phyloP scores from a whole-genome alignment of 768 basidiomycete genomes.

The Sporobolomyces pararoseus region DNA sequence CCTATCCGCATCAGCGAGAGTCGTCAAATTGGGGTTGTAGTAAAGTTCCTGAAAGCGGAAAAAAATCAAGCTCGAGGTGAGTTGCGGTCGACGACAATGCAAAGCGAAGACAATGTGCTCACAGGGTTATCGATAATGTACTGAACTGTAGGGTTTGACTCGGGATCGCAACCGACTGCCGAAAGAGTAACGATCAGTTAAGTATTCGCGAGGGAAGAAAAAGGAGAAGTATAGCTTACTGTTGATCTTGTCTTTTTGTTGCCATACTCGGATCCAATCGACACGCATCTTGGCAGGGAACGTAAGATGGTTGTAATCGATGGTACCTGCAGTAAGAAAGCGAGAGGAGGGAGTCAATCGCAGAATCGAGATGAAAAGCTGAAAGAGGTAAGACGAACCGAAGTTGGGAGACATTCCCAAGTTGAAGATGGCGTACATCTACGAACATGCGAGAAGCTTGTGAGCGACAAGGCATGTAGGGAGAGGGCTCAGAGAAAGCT shows the following conservation, averaged over 20 bases:
- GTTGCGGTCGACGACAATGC: too few species aligned
- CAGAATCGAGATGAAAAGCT: neutral
- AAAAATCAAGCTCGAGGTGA: too few species aligned
- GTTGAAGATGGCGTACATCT: conserved; percentile 35
- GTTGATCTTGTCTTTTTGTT: conserved; percentile 57
- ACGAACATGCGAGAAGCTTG: neutral
- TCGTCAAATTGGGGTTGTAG: conserved; percentile 54
- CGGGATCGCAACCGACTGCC: conserved; percentile 54
- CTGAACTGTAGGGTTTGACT: conserved; percentile 57
- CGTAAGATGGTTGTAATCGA: conserved; percentile 63
- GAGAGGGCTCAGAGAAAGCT: neutral
- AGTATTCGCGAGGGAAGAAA: neutral
- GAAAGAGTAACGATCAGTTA: conserved; percentile 36
- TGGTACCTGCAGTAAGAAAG: neutral
- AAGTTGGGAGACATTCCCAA: conserved; percentile 35
- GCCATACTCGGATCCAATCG: conserved; percentile 89
- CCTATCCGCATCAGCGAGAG: conserved; percentile 27
- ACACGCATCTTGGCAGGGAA: conserved; percentile 74
- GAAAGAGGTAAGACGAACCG: conserved; percentile 2
- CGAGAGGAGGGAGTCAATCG: too few species aligned
- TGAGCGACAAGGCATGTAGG: neutral
- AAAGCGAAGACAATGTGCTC: neutral
- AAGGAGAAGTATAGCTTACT: conserved; percentile 15
- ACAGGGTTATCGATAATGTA: conserved; percentile 61
- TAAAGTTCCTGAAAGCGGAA: conserved; percentile 46